Conservation (phyloP, 2,329 filamentous ascomycete genomes). For the Fusarium concolor region DNA sequence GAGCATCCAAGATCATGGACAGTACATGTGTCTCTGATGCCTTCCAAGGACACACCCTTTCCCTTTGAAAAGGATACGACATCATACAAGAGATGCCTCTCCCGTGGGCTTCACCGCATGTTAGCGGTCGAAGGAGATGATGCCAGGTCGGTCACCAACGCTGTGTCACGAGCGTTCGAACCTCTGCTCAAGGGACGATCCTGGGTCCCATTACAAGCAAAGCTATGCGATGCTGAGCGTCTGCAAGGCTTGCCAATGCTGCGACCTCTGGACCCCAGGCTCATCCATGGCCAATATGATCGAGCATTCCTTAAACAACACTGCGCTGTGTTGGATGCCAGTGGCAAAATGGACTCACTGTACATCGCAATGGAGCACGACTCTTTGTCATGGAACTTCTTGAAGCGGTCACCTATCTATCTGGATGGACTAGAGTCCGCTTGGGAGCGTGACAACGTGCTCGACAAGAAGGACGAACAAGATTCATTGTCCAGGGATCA, state of each 20-base stretch:
- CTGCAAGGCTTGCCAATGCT: conserved; percentile 70
- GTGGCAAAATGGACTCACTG: conserved; percentile 67
- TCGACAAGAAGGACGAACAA: conserved; percentile 56
- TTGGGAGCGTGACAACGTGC: conserved; percentile 63
- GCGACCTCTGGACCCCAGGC: conserved; percentile 60
- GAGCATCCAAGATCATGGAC: conserved; percentile 61
- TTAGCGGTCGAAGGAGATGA: conserved; percentile 64
- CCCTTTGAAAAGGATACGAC: conserved; percentile 72
- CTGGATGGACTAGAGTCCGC: conserved; percentile 65
- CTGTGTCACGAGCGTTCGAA: conserved; percentile 63
- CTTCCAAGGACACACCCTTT: conserved; percentile 64
- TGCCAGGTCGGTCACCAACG: conserved; percentile 60
- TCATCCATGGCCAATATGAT: conserved; percentile 60
- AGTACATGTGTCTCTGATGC: conserved; percentile 69
- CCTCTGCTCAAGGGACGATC: conserved; percentile 61
- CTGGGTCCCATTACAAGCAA: conserved; percentile 70
- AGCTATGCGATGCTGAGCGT: conserved; percentile 66
- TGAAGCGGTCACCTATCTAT: conserved; percentile 61
- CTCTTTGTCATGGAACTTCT: conserved; percentile 66
- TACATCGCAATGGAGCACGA: conserved; percentile 69
- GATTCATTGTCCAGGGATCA: conserved; percentile 51
- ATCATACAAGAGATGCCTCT: conserved; percentile 70
- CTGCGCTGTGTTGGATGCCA: conserved; percentile 66
- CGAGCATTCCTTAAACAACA: conserved; percentile 63
- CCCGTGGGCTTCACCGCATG: conserved; percentile 69